phyloP scores from a whole-genome alignment of 2,329 filamentous ascomycete species.

The Ceratocystis papillata region DNA sequence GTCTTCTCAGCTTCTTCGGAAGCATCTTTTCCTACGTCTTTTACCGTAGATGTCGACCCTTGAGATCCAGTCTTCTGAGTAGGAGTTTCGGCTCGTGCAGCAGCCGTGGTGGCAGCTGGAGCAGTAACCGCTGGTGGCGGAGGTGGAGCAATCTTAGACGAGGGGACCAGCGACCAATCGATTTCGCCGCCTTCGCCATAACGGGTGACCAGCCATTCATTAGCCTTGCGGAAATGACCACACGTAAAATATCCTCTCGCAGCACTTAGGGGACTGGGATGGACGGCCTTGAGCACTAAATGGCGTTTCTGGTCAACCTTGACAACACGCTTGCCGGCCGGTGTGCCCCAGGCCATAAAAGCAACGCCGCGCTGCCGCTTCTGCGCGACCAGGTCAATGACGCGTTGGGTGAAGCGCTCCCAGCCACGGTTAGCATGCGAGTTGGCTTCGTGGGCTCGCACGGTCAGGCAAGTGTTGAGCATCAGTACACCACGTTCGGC shows the following conservation, averaged over 20 bases:
- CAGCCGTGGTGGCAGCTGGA: conserved; percentile 24
- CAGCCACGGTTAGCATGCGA: conserved; percentile 78
- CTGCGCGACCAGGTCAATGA: conserved; percentile 76
- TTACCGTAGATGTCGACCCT: conserved; percentile 2
- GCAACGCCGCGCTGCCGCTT: conserved; percentile 73
- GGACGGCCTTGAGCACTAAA: conserved; percentile 72
- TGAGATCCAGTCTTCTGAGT: conserved; percentile 9
- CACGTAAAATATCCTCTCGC: conserved; percentile 71
- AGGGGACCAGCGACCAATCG: conserved; percentile 59
- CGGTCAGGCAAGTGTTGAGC: conserved; percentile 90
- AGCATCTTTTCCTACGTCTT: conserved; percentile 24
- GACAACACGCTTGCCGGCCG: conserved; percentile 67
- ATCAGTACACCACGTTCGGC: conserved; percentile 85
- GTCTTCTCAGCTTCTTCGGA: conserved; percentile 24
- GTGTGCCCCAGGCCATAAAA: conserved; percentile 86
- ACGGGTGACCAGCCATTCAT: conserved; percentile 68
- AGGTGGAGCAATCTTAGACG: conserved; percentile 29
- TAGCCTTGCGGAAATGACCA: conserved; percentile 68
- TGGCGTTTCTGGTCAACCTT: conserved; percentile 65
- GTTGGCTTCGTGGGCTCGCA: conserved; percentile 78
- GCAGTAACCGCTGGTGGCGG: conserved; percentile 17
- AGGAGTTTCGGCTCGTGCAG: conserved; percentile 13
- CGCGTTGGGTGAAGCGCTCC: conserved; percentile 85
- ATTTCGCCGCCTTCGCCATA: conserved; percentile 75
- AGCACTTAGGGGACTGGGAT: conserved; percentile 89